phyloP scores from a whole-genome alignment of 2,329 filamentous ascomycete species.

The Colletotrichum viniferum region DNA sequence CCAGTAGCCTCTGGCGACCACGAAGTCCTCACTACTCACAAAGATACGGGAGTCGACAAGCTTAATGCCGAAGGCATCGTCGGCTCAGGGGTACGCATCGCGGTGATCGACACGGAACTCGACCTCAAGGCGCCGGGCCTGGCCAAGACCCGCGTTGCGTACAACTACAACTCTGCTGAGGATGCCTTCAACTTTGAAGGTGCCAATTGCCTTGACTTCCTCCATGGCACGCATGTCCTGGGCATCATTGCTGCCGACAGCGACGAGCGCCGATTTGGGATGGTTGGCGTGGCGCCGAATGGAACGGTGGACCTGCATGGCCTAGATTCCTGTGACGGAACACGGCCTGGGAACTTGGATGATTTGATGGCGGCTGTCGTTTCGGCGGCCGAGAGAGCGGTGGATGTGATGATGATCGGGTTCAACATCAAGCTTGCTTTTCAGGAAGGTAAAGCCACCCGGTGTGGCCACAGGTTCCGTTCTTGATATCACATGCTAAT shows the following conservation, averaged over 20 bases:
- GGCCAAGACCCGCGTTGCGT: not conserved
- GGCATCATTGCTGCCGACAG: slow-evolving; percentile 46
- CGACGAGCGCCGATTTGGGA: not conserved
- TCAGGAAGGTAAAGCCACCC: not conserved
- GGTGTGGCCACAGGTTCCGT: not conserved
- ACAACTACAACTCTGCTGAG: not conserved
- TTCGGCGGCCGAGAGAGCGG: not conserved
- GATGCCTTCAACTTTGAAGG: not conserved
- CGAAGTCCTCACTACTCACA: not conserved
- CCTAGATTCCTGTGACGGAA: not conserved
- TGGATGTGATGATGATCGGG: not conserved
- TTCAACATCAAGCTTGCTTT: not conserved
- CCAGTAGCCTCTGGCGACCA: fast-evolving
- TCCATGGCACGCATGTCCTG: slow-evolving; percentile 50
- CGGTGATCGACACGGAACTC: not conserved
- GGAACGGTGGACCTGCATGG: not conserved
- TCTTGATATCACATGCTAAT: fast-evolving
- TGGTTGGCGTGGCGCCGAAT: not conserved
- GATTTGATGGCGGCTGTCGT: not conserved
- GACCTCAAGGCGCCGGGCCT: not conserved
- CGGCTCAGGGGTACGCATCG: not conserved
- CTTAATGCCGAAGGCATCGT: not conserved
- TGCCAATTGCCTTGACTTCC: slow-evolving; percentile 11
- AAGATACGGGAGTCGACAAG: not conserved
- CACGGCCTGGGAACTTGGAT: not conserved